These are phyloP conservation scores for Neofusicoccum parvum DNA, from an alignment of 2,329 filamentous ascomycete species.

Conservation along the genomic window DNA sequence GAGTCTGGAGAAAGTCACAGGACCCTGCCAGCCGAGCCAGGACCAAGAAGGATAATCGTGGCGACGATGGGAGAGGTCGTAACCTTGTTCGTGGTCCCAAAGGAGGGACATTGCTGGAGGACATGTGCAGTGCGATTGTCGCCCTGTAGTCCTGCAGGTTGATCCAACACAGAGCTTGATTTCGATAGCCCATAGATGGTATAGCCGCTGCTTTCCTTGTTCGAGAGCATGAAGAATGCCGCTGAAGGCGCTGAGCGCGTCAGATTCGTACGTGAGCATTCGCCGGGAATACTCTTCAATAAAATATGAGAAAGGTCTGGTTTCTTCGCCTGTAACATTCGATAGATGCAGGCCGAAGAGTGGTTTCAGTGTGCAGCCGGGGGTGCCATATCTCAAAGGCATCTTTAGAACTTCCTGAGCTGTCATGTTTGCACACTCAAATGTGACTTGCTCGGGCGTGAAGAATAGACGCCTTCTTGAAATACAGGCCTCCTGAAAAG, in stretches of 20 bases:
- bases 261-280: neutral
- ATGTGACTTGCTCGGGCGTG: neutral
- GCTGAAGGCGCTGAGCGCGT: neutral
- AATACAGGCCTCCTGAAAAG: constrained; percentile 4
- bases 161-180: too few relatives aligned
- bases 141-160: too few relatives aligned
- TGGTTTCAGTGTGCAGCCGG: neutral
- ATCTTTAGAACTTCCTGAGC: neutral
- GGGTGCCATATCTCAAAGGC: neutral
- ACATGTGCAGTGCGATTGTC: too few relatives aligned
- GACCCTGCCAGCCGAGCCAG: too few relatives aligned
- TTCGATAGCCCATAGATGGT: too few relatives aligned
- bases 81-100: too few relatives aligned
- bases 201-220: too few relatives aligned
- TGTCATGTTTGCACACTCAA: constrained; percentile 5
- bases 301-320: neutral
- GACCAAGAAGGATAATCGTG: too few relatives aligned
- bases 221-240: neutral
- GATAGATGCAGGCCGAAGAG: neutral
- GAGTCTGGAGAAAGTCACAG: too few relatives aligned
- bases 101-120: too few relatives aligned
- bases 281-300: neutral
- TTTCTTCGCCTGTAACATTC: neutral
- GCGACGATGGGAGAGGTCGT: too few relatives aligned
- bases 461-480: constrained; percentile 5